A percentile compares a stretch with the other conserved stretches of the same genome.
Evolutionary conservation across 2,329 filamentous ascomycete species (phyloP).

Genomic region (Aspergillus aculeatinus): DNA sequence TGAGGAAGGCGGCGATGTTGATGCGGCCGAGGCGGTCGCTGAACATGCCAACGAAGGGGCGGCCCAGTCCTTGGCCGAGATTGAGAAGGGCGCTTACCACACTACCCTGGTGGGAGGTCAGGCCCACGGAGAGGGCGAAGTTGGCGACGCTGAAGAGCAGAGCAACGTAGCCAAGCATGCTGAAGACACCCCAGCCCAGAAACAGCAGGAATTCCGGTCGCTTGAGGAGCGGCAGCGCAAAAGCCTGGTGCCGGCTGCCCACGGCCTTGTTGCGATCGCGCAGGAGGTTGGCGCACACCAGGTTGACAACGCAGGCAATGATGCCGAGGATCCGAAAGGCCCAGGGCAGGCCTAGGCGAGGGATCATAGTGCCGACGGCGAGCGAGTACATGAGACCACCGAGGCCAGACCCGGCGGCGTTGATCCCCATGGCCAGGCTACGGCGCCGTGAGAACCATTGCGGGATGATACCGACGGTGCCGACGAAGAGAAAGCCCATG

Average conservation of each 20-base stretch:
- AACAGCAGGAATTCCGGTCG: constrained; percentile 58
- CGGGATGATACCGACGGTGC: constrained; percentile 55
- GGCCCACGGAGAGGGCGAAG: constrained; percentile 60
- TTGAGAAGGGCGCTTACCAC: constrained; percentile 64
- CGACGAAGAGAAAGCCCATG: constrained; percentile 63
- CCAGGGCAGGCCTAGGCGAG: constrained; percentile 57
- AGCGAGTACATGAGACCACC: constrained; percentile 62
- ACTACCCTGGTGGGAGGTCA: constrained; percentile 59
- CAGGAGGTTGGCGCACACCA: constrained; percentile 54
- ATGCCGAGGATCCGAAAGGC: constrained; percentile 62
- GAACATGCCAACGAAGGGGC: constrained; percentile 63
- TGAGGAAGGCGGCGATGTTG: constrained; percentile 60
- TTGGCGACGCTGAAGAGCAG: constrained; percentile 64
- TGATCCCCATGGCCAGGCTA: constrained; percentile 60
- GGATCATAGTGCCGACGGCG: constrained; percentile 58
- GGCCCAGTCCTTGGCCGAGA: constrained; percentile 57
- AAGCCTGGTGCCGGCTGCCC: constrained; percentile 52
- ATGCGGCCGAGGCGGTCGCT: constrained; percentile 61
- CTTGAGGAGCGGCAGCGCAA: constrained; percentile 55
- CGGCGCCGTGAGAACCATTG: constrained; percentile 63
- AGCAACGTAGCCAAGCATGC: constrained; percentile 65
- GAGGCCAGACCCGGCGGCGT: constrained; percentile 58
- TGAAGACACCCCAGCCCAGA: constrained; percentile 60
- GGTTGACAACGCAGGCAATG: constrained; percentile 53
- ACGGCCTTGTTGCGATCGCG: constrained; percentile 59